Conservation (phyloP, 345 rosid genomes). For the Syzygium aqueum region DNA sequence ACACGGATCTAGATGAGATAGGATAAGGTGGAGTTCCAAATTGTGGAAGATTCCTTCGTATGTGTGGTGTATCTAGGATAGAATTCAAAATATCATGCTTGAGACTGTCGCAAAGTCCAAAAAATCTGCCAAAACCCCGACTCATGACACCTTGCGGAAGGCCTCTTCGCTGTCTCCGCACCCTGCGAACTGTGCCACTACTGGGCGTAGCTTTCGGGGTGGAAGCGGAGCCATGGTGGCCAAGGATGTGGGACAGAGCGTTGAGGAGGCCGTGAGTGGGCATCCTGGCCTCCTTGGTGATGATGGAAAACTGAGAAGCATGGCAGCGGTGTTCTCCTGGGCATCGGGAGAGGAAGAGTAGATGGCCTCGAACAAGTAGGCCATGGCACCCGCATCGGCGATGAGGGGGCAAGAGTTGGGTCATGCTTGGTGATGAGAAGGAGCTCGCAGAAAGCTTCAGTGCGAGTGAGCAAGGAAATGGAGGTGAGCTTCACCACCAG, state of each 20-base stretch:
- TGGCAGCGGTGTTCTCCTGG: constrained; percentile 82
- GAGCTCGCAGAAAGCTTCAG: constrained; percentile 59
- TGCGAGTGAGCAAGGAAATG: constrained; percentile 57
- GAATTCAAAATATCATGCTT: constrained; percentile 10
- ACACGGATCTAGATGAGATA: background rate
- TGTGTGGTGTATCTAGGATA: background rate
- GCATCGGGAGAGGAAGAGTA: constrained; percentile 44
- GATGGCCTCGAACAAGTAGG: constrained; percentile 65
- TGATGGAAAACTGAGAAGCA: constrained; percentile 63
- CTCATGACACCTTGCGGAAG: constrained; percentile 38
- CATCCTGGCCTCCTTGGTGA: constrained; percentile 53
- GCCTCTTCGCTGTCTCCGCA: constrained; percentile 68
- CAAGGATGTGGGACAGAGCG: constrained; percentile 70
- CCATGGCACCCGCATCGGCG: constrained; percentile 67
- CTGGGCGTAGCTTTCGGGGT: constrained; percentile 54
- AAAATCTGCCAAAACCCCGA: constrained; percentile 52
- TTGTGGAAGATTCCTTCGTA: background rate
- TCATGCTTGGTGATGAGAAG: constrained; percentile 65
- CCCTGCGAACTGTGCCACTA: constrained; percentile 69
- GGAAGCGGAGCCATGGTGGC: constrained; percentile 43
- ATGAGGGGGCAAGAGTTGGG: constrained; percentile 41
- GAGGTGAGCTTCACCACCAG: constrained; percentile 64
- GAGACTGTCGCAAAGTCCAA: constrained; percentile 56
- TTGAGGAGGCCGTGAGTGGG: constrained; percentile 73
- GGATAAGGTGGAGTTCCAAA: background rate